phyloP scores from a whole-genome alignment of 768 basidiomycete genomes.

The Macrolepiota fuliginosa region DNA sequence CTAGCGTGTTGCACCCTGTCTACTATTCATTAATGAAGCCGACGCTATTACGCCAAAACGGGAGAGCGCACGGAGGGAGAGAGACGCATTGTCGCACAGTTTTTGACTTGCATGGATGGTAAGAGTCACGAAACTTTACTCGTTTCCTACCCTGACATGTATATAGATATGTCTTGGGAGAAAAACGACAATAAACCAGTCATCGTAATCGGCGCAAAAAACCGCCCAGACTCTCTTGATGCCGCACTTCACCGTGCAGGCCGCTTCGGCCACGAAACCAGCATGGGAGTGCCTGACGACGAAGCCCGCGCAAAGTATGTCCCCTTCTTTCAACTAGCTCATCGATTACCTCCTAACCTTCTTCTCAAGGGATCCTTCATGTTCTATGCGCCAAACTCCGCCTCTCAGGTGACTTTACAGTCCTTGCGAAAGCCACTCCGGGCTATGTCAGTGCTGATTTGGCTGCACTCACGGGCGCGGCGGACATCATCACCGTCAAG shows the following conservation, averaged over 20 bases:
- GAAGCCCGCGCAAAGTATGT: conserved; percentile 84
- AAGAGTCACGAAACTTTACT: conserved; percentile 16
- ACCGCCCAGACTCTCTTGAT: conserved; percentile 93
- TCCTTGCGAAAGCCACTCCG: conserved; percentile 89
- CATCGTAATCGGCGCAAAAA: conserved; percentile 94
- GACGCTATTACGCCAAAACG: conserved; percentile 97
- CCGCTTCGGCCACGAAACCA: conserved; percentile 95
- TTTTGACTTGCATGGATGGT: conserved; percentile 99
- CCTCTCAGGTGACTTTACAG: conserved; percentile 79
- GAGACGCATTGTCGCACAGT: conserved; percentile 93
- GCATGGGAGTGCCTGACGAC: conserved; percentile 95
- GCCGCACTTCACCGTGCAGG: conserved; percentile 93
- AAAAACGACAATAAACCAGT: conserved; percentile 92
- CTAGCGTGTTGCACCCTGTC: conserved; percentile 85
- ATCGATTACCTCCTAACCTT: neutral
- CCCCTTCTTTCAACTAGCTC: neutral
- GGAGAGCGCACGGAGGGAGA: conserved; percentile 96
- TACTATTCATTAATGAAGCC: conserved; percentile 97
- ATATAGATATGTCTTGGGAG: conserved; percentile 89
- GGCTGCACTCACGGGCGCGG: conserved; percentile 85
- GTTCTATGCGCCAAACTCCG: conserved; percentile 84
- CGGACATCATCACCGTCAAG: conserved; percentile 95
- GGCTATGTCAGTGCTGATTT: conserved; percentile 98
- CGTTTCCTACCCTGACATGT: neutral
- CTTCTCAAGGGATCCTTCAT: conserved; percentile 79